Conservation (phyloP, 805 yeast genomes). For the Zygotorulaspora chibaensis region DNA sequence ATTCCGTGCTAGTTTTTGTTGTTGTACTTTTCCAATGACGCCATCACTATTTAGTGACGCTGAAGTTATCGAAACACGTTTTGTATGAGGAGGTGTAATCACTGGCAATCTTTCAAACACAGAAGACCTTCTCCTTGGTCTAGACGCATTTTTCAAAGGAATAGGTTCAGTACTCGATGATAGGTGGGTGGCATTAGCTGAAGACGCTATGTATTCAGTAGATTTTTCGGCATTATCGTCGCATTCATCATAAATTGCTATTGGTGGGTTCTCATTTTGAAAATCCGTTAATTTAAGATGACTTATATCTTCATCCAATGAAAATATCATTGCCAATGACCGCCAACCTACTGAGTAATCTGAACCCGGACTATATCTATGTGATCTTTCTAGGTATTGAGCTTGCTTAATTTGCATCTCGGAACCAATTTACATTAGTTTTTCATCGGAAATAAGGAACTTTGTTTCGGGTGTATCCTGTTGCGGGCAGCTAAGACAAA, state of each 20-base stretch:
- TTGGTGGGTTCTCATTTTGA: not conserved
- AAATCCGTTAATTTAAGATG: slow-evolving; percentile 6
- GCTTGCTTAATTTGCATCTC: no score
- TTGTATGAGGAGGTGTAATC: slow-evolving; percentile 27
- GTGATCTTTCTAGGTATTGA: no score
- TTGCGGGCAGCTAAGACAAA: no score
- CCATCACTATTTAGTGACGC: slow-evolving; percentile 2
- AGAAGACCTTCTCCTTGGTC: slow-evolving; percentile 31
- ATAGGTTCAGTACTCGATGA: slow-evolving; percentile 6
- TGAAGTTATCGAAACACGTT: slow-evolving; percentile 21
- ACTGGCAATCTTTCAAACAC: slow-evolving; percentile 29
- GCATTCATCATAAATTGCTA: slow-evolving; percentile 8
- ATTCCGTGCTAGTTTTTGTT: slow-evolving; percentile 17
- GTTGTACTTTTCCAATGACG: not conserved
- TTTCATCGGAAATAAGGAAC: not conserved
- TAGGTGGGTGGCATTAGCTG: not conserved
- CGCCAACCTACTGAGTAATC: no score
- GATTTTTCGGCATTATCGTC: not conserved
- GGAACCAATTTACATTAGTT: not conserved
- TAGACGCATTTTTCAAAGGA: slow-evolving; percentile 2
- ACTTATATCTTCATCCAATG: slow-evolving; percentile 25
- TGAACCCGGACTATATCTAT: no score
- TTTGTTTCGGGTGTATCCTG: no score
- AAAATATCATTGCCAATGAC: slow-evolving; percentile 19
- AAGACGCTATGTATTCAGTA: not conserved